Conservation (phyloP, 441 rosid species). For the Pelargonium fulgidum region DNA sequence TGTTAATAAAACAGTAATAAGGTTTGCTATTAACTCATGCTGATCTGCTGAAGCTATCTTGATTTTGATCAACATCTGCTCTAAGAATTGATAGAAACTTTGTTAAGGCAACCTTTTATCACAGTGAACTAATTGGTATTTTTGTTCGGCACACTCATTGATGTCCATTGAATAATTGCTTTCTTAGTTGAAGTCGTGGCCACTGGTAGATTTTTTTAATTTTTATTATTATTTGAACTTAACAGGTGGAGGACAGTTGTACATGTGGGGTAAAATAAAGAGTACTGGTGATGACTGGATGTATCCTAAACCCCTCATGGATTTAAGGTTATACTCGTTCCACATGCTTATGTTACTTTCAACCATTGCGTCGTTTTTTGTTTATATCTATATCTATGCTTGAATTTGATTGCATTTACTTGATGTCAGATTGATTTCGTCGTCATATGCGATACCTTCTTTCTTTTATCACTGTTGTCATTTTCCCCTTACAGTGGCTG, state of each 20-base stretch:
- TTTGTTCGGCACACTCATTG: not conserved
- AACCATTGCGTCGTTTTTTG: not conserved
- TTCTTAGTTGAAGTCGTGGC: not conserved
- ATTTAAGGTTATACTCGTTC: slow-evolving; percentile 60
- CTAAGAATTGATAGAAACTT: not conserved
- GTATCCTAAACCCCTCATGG: slow-evolving; percentile 99
- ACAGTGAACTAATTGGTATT: not conserved
- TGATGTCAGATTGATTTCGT: not conserved
- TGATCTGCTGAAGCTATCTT: too few relatives aligned
- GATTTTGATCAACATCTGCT: too few relatives aligned
- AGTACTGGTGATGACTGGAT: slow-evolving; percentile 91
- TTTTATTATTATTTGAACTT: slow-evolving; percentile 14
- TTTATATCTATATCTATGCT: not conserved
- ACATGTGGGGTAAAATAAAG: slow-evolving; percentile 99
- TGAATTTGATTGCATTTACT: not conserved
- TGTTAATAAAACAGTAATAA: too few relatives aligned
- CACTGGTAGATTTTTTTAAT: not conserved
- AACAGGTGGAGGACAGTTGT: slow-evolving; percentile 92
- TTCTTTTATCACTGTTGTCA: not conserved
- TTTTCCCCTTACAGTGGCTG: slow-evolving; percentile 58
- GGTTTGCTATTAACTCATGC: too few relatives aligned
- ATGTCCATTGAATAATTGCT: not conserved
- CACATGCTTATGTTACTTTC: slow-evolving; percentile 12
- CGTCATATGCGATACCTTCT: not conserved
- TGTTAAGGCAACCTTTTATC: not conserved